Evolutionary conservation across 306 rosid genomes (phyloP), one percentile per base, ranked within the genome.

Genomic region (Cicer bijugum): DNA sequence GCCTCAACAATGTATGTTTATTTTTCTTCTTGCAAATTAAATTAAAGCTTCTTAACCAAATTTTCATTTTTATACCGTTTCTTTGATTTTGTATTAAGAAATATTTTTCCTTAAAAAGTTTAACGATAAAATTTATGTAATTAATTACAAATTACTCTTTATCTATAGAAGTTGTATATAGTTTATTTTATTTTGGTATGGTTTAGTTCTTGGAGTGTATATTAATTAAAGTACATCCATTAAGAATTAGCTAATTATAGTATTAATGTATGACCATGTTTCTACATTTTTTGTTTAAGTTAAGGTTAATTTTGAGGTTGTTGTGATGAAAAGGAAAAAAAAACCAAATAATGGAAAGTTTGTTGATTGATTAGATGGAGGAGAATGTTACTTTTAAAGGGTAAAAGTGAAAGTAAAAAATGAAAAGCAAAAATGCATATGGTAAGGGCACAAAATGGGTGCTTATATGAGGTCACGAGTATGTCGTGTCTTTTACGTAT

Each of bases 401-500:
- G 75, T 42, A 4, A 59, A 67, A 82, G 76, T 72, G 53, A 72
- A 72, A 77, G 61, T 57, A 35, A 77, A 33, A 71, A 76, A 56
- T 11, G 48, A 71, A 81, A 75, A 64, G 70, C 7, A n/a, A 76
- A 67, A 10, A 42, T 61, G 47, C 33, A 6, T 8, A 23, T 20
- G 67, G 15, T 61, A 45, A 61, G 78, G 75, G 69, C 73, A 77
- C 40, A 52, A 59, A 59, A 67, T 9, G 42, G 67, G 62, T 47
- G 77, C 43, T 72, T 40, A 56, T 40, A 56, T 40, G 74, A 77
- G 73, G 37, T 65, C 61, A 72, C 62, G 72, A 78, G 71, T 65
- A 67, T 35, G 59, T 60, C 40, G 62, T 64, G 75, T 84, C 75
- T 76, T 75, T 81, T 79, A 50, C 75, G 84, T 75, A 44, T 62